A percentile compares a stretch with the other conserved stretches of the same genome.
phyloP scores from a whole-genome alignment of 192 early-diverging fungal genomes.

The Backusella mclennaniae region DNA sequence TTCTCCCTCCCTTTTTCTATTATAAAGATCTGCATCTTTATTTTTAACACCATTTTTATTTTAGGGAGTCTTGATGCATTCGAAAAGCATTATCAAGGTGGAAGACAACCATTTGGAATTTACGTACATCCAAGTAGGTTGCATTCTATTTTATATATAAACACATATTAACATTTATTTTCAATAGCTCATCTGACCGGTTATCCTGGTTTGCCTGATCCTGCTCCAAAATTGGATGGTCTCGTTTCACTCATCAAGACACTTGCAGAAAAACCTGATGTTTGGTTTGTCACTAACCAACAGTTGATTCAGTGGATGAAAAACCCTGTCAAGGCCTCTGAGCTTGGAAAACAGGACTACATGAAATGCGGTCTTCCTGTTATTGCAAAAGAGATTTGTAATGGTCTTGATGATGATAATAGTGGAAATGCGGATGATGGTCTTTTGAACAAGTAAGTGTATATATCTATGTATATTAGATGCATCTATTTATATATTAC shows the following conservation, averaged over 20 bases:
- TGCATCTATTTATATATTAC: constrained; percentile 25
- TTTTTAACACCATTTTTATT: constrained; percentile 7
- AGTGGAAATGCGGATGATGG: constrained; percentile 34
- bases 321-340: constrained; percentile 64
- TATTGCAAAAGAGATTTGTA: constrained; percentile 61
- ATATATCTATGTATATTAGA: constrained; percentile 10
- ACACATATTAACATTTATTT: not conserved
- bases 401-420: constrained; percentile 57
- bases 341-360: constrained; percentile 57
- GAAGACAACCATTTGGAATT: constrained; percentile 49
- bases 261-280: constrained; percentile 47
- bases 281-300: constrained; percentile 65
- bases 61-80: constrained; percentile 23
- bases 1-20: not conserved
- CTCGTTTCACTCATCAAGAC: constrained; percentile 48
- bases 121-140: constrained; percentile 38
- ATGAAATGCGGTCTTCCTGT: constrained; percentile 58
- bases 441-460: constrained; percentile 29
- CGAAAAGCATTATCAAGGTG: constrained; percentile 39
- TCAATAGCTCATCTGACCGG: constrained; percentile 35
- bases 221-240: constrained; percentile 17
- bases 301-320: constrained; percentile 71
- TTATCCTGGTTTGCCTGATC: constrained; percentile 21
- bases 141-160: too few relatives aligned
- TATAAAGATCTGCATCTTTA: not conserved